Base-by-base conservation (phyloP, 106 monocot genomes). In the Alisma plantagoaquatica region DNA sequence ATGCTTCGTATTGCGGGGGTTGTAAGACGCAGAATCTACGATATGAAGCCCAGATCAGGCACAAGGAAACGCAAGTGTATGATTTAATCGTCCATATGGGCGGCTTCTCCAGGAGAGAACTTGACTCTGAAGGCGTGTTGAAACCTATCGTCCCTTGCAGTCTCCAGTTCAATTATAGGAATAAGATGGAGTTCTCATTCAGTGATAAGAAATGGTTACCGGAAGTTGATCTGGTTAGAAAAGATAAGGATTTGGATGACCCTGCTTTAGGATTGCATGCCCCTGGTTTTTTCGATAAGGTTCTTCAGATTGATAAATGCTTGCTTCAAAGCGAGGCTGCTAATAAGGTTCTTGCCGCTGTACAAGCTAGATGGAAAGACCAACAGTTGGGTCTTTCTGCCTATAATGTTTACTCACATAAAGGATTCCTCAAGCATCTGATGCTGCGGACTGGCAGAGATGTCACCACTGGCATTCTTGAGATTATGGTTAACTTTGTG, bases 141-240 rank as follows among this genome's bases (percentile, higher is more conserved):
- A 81, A 74, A 59, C 73, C 81, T 15, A 82, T 96, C 14, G 68
- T 96, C 26, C 84, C 84, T 23, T 96, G 96, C 45, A 64, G 71
- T 18, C 22, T 78, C 32, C 81, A 81, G 19, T 96, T 73, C 31
- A 78, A 82, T 62, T 89, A 96, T 47, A 56, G 96, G 24, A 96
- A 89, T 74, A 89, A 89, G 89, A 96, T 96, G 96, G 96, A 96
- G 57, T 89, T 96, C 63, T 96, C 96, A 33, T 96, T 96, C 77
- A 75, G 96, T 57, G 51, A 70, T 10, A 43, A 74, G 45, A 73
- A 71, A 48, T 96, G 96, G 89, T 33, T 76, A 30, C 84, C 81
- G 9, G 50, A 26, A 31, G 69, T 66, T 38, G 69, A 55, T 31
- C 25, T 69, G 26, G 27, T 30, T 30, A 53, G 19, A 2, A 51